Base-by-base conservation (phyloP, 768 basidiomycete species). In the Chalciporus chontae region DNA sequence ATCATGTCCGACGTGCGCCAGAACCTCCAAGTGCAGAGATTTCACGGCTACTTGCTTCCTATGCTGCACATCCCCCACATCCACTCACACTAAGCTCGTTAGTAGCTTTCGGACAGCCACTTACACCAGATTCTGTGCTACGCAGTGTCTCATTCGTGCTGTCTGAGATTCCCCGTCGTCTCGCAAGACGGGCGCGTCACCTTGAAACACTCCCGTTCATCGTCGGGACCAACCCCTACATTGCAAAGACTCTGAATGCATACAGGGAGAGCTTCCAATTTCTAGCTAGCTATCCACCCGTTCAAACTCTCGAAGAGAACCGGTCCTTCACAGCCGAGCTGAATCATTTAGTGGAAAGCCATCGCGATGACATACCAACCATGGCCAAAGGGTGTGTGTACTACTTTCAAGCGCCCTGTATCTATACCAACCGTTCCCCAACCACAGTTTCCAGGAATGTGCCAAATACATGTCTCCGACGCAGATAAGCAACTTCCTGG, bases 331-430 rank as follows among this genome's bases (percentile, higher is more conserved):
- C 84, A 0, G 74, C 78, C 43, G 75, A 81, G 53, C 73, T 94
- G n/a, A 79, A 81, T 38, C 73, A 76, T 31, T 69, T 94, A 17
- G 90, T 94, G 4, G 79, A 80, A 51, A 75, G 77, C 46, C 92
- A 94, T 63, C 78, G 86, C 1, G 86, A 94, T 67, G 93, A 94
- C 64, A 90, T 94, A 43, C 91, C 91, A 1, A 87, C 85, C 13
- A 80, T 94, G 79, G 91, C 92, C 3, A 92, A 91, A 70, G 92
- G 92, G 90, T 85, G 54, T 44, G 65, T 65, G 23, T 21, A 51
- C 10, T 26, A 38, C 51, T 18, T n/a, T 24, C n/a, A n/a, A n/a
- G 37, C 36, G 40, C 9, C 26, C n/a, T 13, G 1, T n/a, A 32
- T 15, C 34, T 24, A 11, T 40, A 31, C 26, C 42, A 45, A 29